phyloP scores from a whole-genome alignment of 2,329 filamentous ascomycete species.

The Apiospora rasikravindrae region DNA sequence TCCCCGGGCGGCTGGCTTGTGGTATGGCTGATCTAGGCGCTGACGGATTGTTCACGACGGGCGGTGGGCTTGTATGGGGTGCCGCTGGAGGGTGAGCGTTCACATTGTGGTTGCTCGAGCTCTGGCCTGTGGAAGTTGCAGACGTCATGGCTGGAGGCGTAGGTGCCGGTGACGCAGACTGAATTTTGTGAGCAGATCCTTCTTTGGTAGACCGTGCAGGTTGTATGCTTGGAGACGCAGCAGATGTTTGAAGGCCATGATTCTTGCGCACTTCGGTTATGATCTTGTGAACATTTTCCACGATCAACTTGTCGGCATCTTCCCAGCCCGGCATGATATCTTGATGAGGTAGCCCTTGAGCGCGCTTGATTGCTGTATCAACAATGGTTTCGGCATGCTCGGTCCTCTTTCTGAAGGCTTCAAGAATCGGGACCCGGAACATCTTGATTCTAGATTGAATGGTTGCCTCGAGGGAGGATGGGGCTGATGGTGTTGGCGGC shows the following conservation, averaged over 20 bases:
- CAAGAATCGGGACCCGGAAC: slow-evolving; percentile 39
- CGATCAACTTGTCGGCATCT: slow-evolving; percentile 38
- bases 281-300: slow-evolving; percentile 38
- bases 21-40: slow-evolving; percentile 1
- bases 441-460: slow-evolving; percentile 37
- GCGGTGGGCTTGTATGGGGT: not conserved
- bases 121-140: slow-evolving; percentile 18
- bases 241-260: slow-evolving; percentile 28
- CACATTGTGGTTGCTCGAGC: not conserved
- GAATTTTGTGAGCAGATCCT: slow-evolving; percentile 25
- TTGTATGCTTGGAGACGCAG: slow-evolving; percentile 25
- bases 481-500: slow-evolving; percentile 22
- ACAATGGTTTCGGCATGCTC: slow-evolving; percentile 39
- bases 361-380: slow-evolving; percentile 40
- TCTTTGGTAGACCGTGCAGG: slow-evolving; percentile 25
- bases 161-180: slow-evolving; percentile 33
- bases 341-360: slow-evolving; percentile 36
- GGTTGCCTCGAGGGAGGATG: slow-evolving; percentile 32
- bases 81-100: not conserved
- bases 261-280: slow-evolving; percentile 37
- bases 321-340: slow-evolving; percentile 37
- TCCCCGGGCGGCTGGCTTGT: slow-evolving; percentile 19
- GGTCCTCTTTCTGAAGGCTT: slow-evolving; percentile 36
- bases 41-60: not conserved
- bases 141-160: slow-evolving; percentile 27